Percentiles rank a stretch among this genome's conserved stretches.
phyloP scores from a whole-genome alignment of 495 filamentous ascomycete species.

The Annulohypoxylon maeteangense region DNA sequence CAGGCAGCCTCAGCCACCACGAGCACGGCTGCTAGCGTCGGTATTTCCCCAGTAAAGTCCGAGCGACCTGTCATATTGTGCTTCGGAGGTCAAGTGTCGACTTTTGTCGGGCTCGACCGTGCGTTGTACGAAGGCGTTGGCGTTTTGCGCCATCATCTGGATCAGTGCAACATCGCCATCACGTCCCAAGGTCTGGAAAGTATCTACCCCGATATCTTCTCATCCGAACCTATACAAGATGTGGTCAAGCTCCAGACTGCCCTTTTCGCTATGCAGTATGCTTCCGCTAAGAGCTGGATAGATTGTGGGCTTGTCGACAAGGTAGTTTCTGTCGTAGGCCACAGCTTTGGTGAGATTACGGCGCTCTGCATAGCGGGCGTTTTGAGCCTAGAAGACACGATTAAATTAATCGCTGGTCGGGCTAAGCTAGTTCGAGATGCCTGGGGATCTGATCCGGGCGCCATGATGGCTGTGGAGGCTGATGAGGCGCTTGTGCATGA shows the following conservation, averaged over 20 bases:
- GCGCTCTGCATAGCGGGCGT: constrained; percentile 56
- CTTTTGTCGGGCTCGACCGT: constrained; percentile 52
- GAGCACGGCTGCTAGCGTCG: too few species aligned
- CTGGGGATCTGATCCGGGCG: constrained; percentile 56
- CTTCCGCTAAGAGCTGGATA: constrained; percentile 56
- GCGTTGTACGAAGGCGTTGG: constrained; percentile 49
- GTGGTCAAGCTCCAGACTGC: constrained; percentile 55
- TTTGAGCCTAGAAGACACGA: constrained; percentile 50
- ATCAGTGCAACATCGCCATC: constrained; percentile 48
- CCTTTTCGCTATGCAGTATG: constrained; percentile 58
- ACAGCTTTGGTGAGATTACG: constrained; percentile 64
- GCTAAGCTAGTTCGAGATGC: constrained; percentile 50
- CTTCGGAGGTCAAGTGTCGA: constrained; percentile 63
- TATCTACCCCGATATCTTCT: constrained; percentile 63
- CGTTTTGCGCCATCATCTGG: constrained; percentile 54
- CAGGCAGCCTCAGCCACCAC: not conserved
- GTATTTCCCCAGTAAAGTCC: too few species aligned
- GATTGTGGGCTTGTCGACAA: constrained; percentile 53
- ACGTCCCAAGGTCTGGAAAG: constrained; percentile 44
- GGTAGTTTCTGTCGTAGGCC: constrained; percentile 55
- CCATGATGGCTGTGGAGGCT: constrained; percentile 61
- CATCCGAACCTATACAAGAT: constrained; percentile 52
- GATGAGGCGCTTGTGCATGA: constrained; percentile 38
- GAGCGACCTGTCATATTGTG: constrained; percentile 56
- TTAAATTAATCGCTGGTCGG: constrained; percentile 54